Percentiles rank a stretch among this genome's conserved stretches.
These are phyloP conservation scores for Schrenkiella parvula DNA, from an alignment of 345 rosid genomes.

Conservation along the genomic window DNA sequence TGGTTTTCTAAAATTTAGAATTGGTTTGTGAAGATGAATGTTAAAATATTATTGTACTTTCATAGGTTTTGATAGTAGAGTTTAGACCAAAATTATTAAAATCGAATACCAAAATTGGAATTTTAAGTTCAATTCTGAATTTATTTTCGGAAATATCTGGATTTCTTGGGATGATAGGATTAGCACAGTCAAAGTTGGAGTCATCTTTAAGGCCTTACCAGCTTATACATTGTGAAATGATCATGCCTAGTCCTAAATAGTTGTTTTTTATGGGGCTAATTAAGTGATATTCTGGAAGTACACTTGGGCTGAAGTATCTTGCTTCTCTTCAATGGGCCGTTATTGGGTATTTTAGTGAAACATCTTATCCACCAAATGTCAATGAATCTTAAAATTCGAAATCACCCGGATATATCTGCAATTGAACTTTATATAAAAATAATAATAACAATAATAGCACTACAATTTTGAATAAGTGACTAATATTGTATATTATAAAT, in stretches of 20 bases:
- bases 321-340: background rate
- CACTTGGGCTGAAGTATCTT: background rate
- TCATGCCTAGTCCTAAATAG: background rate
- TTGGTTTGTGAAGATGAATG: no score
- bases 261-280: background rate
- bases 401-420: background rate
- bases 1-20: no score
- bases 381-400: background rate
- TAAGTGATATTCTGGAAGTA: background rate
- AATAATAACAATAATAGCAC: background rate
- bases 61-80: background rate
- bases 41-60: no score
- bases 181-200: background rate
- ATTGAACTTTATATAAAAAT: background rate
- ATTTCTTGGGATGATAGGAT: background rate
- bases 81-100: background rate
- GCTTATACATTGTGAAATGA: background rate
- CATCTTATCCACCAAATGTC: background rate
- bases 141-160: background rate
- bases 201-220: background rate
- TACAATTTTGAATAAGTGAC: background rate
- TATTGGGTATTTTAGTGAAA: background rate
- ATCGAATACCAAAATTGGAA: background rate
- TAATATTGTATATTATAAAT: background rate
- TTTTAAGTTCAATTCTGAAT: background rate